Evolutionary conservation across 139 green algal genomes (phyloP).

Genomic region (Asterochloris erici): DNA sequence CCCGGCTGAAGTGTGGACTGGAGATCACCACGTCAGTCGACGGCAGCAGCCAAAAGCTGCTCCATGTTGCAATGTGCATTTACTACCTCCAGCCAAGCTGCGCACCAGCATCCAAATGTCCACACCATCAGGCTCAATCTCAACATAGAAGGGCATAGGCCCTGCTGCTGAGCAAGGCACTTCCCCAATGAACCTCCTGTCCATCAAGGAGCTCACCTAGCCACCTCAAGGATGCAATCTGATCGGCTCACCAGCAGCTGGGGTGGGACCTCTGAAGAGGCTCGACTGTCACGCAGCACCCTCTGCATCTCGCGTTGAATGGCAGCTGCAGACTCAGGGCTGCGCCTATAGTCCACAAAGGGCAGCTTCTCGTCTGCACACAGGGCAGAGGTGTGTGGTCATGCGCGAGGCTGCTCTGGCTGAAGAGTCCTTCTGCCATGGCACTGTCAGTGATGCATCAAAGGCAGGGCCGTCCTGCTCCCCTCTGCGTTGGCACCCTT

Average conservation of each 20-base stretch:
- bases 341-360: conserved; percentile 9
- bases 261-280: background rate
- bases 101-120: no score
- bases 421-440: no score
- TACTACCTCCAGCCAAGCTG: no score
- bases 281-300: background rate
- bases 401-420: background rate
- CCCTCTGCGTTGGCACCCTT: background rate
- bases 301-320: background rate
- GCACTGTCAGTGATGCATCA: background rate
- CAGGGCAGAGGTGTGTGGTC: background rate
- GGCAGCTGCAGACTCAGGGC: background rate
- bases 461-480: background rate
- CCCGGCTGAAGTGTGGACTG: no score
- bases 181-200: background rate
- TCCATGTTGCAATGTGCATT: no score
- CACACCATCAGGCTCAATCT: no score
- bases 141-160: no score
- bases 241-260: background rate
- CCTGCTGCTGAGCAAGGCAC: background rate
- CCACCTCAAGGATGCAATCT: background rate
- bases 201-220: background rate
- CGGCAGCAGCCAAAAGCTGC: no score
- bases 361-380: conserved; percentile 22
- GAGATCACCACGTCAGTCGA: no score